A percentile compares a stretch with the other conserved stretches of the same genome.
Evolutionary conservation across 768 basidiomycete species (phyloP).

Genomic region (Floccularia luteovirens): DNA sequence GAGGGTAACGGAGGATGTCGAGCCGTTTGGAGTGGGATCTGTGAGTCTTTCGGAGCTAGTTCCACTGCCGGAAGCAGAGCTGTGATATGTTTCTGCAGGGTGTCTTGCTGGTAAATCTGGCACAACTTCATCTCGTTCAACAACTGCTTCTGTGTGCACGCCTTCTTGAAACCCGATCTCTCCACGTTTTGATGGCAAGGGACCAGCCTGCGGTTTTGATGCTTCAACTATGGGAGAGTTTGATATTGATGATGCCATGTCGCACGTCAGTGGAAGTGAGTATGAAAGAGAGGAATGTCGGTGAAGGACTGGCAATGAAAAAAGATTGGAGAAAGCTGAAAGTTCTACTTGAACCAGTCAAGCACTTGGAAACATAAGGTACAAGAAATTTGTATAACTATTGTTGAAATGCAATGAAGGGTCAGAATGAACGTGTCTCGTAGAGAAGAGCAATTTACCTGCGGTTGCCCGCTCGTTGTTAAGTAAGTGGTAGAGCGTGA

Average conservation of each 20-base stretch:
- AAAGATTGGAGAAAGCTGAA: conserved; percentile 26
- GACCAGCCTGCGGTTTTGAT: conserved; percentile 44
- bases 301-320: conserved; percentile 4
- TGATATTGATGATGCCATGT: conserved; percentile 14
- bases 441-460: too few species aligned
- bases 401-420: too few species aligned
- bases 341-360: conserved; percentile 8
- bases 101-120: conserved; percentile 34
- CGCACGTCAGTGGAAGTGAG: too few species aligned
- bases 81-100: conserved; percentile 42
- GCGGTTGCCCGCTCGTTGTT: too few species aligned
- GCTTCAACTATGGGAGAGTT: conserved; percentile 16
- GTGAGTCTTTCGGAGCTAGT: too few species aligned
- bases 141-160: conserved; percentile 17
- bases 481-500: too few species aligned
- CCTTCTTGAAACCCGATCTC: conserved; percentile 57
- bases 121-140: conserved; percentile 32
- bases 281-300: too few species aligned
- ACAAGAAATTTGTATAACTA: too few species aligned
- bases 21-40: too few species aligned
- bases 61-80: too few species aligned
- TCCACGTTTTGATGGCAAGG: conserved; percentile 55
- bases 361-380: conserved; percentile 1
- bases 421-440: too few species aligned
- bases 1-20: conserved; percentile 1